Percentiles rank a stretch among this genome's conserved stretches.
Evolutionary conservation across 2,329 filamentous ascomycete species (phyloP).

Genomic region (Lachnellula willkommii): DNA sequence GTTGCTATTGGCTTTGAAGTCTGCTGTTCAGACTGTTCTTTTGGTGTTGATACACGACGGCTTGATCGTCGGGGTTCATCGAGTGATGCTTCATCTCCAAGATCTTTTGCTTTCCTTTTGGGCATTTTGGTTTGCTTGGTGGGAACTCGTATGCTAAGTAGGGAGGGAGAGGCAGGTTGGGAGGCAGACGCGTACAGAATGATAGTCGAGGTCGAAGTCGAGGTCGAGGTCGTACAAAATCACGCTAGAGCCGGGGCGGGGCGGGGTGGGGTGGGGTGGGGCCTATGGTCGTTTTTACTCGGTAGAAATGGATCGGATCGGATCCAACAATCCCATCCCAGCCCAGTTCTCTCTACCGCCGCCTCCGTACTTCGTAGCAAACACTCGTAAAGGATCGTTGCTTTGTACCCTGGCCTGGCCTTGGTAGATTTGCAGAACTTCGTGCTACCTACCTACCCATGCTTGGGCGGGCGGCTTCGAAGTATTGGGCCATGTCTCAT

Average conservation of each 20-base stretch:
- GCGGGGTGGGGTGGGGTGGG: too few species aligned
- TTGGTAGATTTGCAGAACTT: slow-evolving; percentile 5
- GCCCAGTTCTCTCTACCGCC: neutral
- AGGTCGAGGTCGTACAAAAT: neutral
- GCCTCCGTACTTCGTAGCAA: neutral
- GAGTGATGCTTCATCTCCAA: slow-evolving; percentile 3
- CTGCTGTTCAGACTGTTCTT: slow-evolving; percentile 1
- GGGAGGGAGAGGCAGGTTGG: neutral
- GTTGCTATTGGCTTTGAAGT: slow-evolving; percentile 1
- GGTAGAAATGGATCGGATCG: too few species aligned
- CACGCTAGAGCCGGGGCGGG: neutral
- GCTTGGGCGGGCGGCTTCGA: slow-evolving; percentile 1
- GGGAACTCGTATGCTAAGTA: neutral
- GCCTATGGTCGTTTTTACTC: too few species aligned
- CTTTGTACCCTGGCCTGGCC: too few species aligned
- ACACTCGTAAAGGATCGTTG: neutral
- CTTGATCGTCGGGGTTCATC: slow-evolving; percentile 24
- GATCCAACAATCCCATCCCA: neutral
- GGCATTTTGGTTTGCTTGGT: slow-evolving; percentile 14
- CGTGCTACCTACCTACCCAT: slow-evolving; percentile 13
- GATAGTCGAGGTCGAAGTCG: neutral
- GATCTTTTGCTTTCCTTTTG: slow-evolving; percentile 27
- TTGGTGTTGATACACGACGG: slow-evolving; percentile 16
- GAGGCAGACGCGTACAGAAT: neutral
- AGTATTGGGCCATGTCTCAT: slow-evolving; percentile 21